A percentile compares a stretch with the other conserved stretches of the same genome.
These are phyloP conservation scores for Trichoderma sp. DNA, from an alignment of 2,329 filamentous ascomycete species.

Conservation along the genomic window DNA sequence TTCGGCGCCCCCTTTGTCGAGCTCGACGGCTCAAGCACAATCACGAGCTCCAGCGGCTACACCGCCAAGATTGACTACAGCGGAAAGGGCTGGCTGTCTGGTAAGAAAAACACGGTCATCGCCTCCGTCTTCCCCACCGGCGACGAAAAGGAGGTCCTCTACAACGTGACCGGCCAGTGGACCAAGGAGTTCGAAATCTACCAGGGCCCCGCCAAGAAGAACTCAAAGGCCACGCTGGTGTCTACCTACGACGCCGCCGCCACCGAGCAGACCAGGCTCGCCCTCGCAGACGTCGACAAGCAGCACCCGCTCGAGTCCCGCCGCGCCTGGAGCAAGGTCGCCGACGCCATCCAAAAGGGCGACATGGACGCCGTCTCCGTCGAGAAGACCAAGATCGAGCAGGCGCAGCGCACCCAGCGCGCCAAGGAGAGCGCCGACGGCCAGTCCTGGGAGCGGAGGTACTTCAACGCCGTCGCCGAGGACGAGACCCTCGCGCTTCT, in stretches of 20 bases:
- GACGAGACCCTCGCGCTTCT: conserved; percentile 47
- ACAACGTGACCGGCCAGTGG: conserved; percentile 89
- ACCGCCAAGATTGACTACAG: conserved; percentile 88
- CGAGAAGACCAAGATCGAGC: conserved; percentile 89
- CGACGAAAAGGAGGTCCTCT: conserved; percentile 70
- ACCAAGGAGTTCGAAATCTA: conserved; percentile 77
- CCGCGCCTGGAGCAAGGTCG: conserved; percentile 83
- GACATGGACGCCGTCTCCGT: conserved; percentile 77
- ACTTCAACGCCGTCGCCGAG: conserved; percentile 61
- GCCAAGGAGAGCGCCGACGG: conserved; percentile 72
- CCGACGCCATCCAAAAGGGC: conserved; percentile 71
- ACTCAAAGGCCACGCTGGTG: conserved; percentile 47
- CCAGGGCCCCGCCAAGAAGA: conserved; percentile 56
- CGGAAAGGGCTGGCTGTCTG: conserved; percentile 90
- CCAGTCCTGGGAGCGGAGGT: conserved; percentile 75
- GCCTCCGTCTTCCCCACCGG: conserved; percentile 69
- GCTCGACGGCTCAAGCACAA: conserved; percentile 79
- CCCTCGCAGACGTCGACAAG: conserved; percentile 66
- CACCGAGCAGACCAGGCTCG: conserved; percentile 62
- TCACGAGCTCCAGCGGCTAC: conserved; percentile 81
- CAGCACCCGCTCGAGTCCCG: conserved; percentile 87
- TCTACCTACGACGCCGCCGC: conserved; percentile 59
- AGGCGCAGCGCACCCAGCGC: conserved; percentile 73
- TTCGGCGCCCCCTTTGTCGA: conserved; percentile 86
- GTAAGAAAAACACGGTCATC: conserved; percentile 89